Base-by-base conservation (phyloP, 108 stramenopile genomes). In the Hondaea fermentalgiana region DNA sequence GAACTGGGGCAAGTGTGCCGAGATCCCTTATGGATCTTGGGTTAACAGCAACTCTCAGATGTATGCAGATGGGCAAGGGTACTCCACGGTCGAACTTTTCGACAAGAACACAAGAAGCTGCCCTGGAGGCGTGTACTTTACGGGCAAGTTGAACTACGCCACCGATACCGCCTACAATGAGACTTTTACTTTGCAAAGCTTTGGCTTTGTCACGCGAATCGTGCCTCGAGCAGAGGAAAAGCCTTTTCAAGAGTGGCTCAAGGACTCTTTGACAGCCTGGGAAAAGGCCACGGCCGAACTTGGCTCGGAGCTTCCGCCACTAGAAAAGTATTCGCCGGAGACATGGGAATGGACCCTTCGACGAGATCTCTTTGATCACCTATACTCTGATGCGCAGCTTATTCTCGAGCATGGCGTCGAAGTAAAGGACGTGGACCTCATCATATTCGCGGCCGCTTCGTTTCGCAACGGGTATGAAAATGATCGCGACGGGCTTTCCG, bases 321-420 rank as follows among this genome's bases (percentile, higher is more conserved):
- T 59, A 21, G 35, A 14, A n/a, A 92, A 93, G 44, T 93, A 91
- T 87, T 59, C 88, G 3, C 17, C 44, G 53, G 88, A 72, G 0
- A 94, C 94, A 2, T 95, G 94, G 94, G 94, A 95, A 89, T 92
- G 90, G 89, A 95, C 94, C 19, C 88, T 94, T 16, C 58, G 58
- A 16, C 76, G 91, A 35, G 93, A 94, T 59, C 91, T 92, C 89
- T 93, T 92, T 43, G 93, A 94, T 55, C 92, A 94, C 72, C 29
- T 93, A 44, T 88, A 89, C 28, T 90, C 91, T 29, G 76, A 92
- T 57, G 92, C 93, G n/a, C 92, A 91, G 57, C 89, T 89, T 83
- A 64, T 94, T 16, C 91, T 95, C 16, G 93, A 94, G 49, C 17
- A 91, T 4, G 93, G 91, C 14, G 29, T 94, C 57, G 87, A 51